Percentiles rank a stretch among this genome's conserved stretches.
These are phyloP conservation scores for Cantharellus anzutake DNA, from an alignment of 768 basidiomycete species.

Conservation along the genomic window DNA sequence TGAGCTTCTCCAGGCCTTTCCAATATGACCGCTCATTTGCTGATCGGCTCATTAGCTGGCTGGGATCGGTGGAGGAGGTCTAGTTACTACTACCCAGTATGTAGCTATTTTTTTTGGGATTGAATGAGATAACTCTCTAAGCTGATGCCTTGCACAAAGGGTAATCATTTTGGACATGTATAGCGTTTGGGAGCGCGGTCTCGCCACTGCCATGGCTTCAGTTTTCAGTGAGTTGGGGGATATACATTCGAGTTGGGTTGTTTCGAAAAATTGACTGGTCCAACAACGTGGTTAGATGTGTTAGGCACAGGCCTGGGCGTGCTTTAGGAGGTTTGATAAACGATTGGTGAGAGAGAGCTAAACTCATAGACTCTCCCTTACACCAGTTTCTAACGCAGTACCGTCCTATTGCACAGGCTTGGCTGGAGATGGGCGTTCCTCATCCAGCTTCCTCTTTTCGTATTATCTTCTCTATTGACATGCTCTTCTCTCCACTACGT, in stretches of 20 bases:
- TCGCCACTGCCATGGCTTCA: constrained; percentile 50
- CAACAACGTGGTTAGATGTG: constrained; percentile 17
- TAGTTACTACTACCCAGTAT: constrained; percentile 51
- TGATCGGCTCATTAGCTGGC: constrained; percentile 27
- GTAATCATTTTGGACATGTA: constrained; percentile 73
- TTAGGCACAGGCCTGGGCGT: constrained; percentile 60
- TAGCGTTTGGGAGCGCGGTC: constrained; percentile 43
- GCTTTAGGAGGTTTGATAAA: constrained; percentile 52
- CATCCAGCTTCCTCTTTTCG: constrained; percentile 23
- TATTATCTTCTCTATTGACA: constrained; percentile 36
- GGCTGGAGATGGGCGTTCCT: constrained; percentile 76
- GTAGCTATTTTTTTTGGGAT: constrained; percentile 11
- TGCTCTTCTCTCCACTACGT: constrained; percentile 42
- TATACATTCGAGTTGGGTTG: neutral
- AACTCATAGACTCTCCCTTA: neutral
- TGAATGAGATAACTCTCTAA: no score
- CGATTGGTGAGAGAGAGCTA: constrained; percentile 30
- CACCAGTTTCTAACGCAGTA: neutral
- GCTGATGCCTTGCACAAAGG: constrained; percentile 18
- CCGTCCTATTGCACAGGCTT: constrained; percentile 24
- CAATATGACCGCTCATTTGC: neutral
- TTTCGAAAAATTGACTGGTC: neutral
- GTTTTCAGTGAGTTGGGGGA: constrained; percentile 37
- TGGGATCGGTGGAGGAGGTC: constrained; percentile 65
- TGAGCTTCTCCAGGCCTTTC: constrained; percentile 20